These are phyloP conservation scores for Cocos nucifera DNA, from an alignment of 176 grass and related monocot genomes.

Conservation along the genomic window DNA sequence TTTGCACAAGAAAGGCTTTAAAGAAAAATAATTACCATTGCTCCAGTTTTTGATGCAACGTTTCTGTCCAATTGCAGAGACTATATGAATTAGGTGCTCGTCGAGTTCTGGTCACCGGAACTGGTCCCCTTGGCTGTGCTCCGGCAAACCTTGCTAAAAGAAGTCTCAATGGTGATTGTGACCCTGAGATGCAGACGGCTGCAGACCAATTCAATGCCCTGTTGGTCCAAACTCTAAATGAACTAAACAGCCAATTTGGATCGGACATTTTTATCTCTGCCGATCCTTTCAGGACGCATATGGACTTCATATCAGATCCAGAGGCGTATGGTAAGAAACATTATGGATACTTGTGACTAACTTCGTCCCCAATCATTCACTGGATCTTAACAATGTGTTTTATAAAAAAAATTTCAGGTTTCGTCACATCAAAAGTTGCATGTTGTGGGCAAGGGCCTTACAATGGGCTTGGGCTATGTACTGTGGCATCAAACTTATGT, in stretches of 20 bases:
- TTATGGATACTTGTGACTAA: background rate
- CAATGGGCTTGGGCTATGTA: constrained; percentile 84
- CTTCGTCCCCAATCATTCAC: background rate
- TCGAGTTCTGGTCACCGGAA: constrained; percentile 87
- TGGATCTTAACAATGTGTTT: background rate
- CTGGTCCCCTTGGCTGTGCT: constrained; percentile 77
- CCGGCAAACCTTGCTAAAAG: constrained; percentile 74
- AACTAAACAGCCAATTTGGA: constrained; percentile 47
- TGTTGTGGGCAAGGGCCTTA: constrained; percentile 92
- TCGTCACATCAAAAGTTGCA: constrained; percentile 66
- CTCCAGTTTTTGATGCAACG: background rate
- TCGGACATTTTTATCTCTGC: constrained; percentile 56
- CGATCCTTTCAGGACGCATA: constrained; percentile 53
- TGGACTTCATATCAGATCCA: constrained; percentile 75
- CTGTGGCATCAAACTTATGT: constrained; percentile 68
- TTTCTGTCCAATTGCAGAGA: constrained; percentile 29
- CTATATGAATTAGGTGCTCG: constrained; percentile 59
- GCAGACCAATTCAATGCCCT: constrained; percentile 83
- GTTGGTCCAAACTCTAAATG: constrained; percentile 32
- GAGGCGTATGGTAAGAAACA: constrained; percentile 47
- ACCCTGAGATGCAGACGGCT: constrained; percentile 46
- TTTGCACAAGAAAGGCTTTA: too few species aligned
- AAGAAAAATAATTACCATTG: background rate
- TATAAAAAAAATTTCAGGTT: constrained; percentile 33
- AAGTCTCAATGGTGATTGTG: constrained; percentile 58